These are phyloP conservation scores for Eimeria maxima DNA, from an alignment of 169 alveolate species.

Conservation along the genomic window DNA sequence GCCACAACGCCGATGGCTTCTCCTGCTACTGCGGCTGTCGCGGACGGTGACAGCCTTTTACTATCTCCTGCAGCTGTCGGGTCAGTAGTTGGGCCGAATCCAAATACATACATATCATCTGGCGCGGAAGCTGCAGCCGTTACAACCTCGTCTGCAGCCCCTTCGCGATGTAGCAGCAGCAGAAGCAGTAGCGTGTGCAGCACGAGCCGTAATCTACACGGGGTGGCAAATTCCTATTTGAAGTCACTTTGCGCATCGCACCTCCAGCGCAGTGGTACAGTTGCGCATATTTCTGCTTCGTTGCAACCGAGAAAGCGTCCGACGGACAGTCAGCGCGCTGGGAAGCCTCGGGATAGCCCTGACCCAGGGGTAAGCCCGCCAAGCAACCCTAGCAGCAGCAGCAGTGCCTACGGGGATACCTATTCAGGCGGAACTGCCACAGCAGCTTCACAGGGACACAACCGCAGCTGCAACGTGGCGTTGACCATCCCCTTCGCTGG, in stretches of 20 bases:
- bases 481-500: background rate
- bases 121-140: conserved; percentile 26
- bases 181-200: conserved; percentile 69
- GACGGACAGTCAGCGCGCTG: background rate
- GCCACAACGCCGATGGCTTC: conserved; percentile 74
- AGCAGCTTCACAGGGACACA: conserved; percentile 1
- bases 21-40: conserved; percentile 39
- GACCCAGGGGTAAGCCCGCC: background rate
- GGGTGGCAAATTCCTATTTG: conserved; percentile 9
- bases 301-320: conserved; percentile 29
- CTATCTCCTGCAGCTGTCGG: background rate
- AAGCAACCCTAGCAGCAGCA: conserved; percentile 1
- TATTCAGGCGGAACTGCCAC: background rate
- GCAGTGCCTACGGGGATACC: background rate
- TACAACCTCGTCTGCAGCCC: conserved; percentile 18
- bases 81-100: background rate
- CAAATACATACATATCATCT: conserved; percentile 4
- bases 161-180: conserved; percentile 71
- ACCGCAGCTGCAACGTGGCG: conserved; percentile 33
- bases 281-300: background rate
- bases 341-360: background rate
- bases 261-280: background rate
- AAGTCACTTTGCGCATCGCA: conserved; percentile 52
- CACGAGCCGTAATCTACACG: conserved; percentile 37
- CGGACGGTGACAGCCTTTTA: conserved; percentile 31